Conservation (phyloP, 2,329 filamentous ascomycete species). For the Blastomyces parvus region DNA sequence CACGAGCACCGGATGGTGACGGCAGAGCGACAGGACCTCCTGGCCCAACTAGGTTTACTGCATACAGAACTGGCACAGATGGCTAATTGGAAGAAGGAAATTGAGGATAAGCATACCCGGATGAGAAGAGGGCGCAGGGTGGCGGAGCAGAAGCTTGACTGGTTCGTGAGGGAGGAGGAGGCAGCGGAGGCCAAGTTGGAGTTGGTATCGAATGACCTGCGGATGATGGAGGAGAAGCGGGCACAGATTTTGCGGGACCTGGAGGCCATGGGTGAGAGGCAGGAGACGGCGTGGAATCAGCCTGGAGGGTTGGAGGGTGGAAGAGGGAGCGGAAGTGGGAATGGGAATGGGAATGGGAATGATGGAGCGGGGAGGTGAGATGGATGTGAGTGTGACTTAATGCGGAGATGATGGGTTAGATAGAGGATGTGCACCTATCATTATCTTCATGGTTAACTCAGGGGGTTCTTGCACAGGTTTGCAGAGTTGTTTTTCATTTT, state of each 20-base stretch:
- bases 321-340: background rate
- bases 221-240: background rate
- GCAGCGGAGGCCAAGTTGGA: background rate
- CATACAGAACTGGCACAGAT: background rate
- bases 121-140: background rate
- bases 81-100: background rate
- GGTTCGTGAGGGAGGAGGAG: background rate
- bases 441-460: too few relatives aligned
- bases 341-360: background rate
- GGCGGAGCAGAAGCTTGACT: background rate
- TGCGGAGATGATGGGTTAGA: background rate
- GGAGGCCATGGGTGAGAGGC: background rate
- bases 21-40: background rate
- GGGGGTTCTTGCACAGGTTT: too few relatives aligned
- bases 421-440: background rate
- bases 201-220: background rate
- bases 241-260: background rate
- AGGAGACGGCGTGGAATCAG: background rate
- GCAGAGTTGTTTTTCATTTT: too few relatives aligned
- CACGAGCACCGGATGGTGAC: background rate
- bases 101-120: background rate
- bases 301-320: background rate
- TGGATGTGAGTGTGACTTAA: background rate
- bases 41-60: background rate
- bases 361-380: background rate